Evolutionary conservation across 495 filamentous ascomycete genomes (phyloP).

Genomic region (Rhypophila decipiens): DNA sequence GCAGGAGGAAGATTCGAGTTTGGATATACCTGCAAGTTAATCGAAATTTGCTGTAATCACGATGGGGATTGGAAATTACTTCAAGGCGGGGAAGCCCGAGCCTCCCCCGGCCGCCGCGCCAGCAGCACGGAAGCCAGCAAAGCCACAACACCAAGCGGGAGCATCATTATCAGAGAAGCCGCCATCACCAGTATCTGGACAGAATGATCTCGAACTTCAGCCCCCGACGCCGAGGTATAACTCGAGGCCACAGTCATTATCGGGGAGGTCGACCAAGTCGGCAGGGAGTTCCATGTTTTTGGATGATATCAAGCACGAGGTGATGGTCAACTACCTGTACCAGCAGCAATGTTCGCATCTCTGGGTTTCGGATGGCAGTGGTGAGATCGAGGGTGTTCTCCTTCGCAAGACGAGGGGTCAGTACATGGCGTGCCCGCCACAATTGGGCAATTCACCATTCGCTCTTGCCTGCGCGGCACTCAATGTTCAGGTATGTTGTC

Average conservation of each 20-base stretch:
- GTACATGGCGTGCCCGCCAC: conserved; percentile 64
- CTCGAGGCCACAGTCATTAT: conserved; percentile 48
- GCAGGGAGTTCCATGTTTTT: conserved; percentile 50
- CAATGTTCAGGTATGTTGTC: conserved; percentile 54
- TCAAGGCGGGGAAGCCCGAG: conserved; percentile 48
- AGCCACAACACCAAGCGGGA: background rate
- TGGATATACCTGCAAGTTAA: too few relatives aligned
- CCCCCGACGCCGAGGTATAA: conserved; percentile 36
- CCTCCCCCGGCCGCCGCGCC: conserved; percentile 10
- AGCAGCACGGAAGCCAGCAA: conserved; percentile 5
- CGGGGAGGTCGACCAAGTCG: conserved; percentile 38
- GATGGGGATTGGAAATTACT: conserved; percentile 59
- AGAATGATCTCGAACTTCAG: conserved; percentile 38
- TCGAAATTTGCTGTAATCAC: conserved; percentile 12
- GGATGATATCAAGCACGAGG: conserved; percentile 74
- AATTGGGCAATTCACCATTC: conserved; percentile 50
- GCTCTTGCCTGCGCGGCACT: conserved; percentile 58
- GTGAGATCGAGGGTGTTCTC: conserved; percentile 63
- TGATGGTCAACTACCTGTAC: conserved; percentile 78
- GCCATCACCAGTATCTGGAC: conserved; percentile 6
- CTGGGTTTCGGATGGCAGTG: conserved; percentile 63
- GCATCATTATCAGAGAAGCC: conserved; percentile 18
- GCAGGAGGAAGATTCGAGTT: too few relatives aligned
- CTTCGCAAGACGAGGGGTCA: conserved; percentile 57
- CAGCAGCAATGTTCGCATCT: conserved; percentile 67